Evolutionary conservation across 2,329 filamentous ascomycete species (phyloP), one percentile per base, ranked within the genome.

Genomic region (Aspergillus carbonarius): DNA sequence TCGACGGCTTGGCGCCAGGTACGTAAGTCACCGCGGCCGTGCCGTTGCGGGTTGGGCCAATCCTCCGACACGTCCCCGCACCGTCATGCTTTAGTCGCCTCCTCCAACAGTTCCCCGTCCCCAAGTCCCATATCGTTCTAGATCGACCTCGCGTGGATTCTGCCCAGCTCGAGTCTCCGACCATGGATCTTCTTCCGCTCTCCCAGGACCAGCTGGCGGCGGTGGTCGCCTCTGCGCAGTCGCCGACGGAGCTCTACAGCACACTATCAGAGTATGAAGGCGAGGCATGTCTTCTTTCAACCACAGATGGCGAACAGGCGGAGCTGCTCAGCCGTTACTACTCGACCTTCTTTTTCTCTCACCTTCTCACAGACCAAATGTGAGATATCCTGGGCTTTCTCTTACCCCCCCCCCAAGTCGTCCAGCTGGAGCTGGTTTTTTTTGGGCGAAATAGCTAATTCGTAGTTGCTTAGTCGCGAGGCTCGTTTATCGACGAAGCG

Each of bases 311-410:
- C 4, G 63, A 63, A 13, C 67, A 74, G 27, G 44, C 62, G 5
- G 63, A 70, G 10, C 63, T 77, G 4, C 61, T 78, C 13, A 72
- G 71, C 61, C 60, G 70, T 7, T 78, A 73, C 58, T 78, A 77
- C 51, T 73, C 74, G 5, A 68, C 69, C 12, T 77, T 75, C 57
- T 70, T 78, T 48, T 70, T 78, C 48, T 71, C 72, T 6, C 74
- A 76, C 40, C 71, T 78, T 48, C 70, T 78, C 44, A 71, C 70
- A 9, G 68, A 76, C 50, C 69, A 78, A 64, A 68, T 76, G 76
- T 78, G 30, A 65, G 74, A 5, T 64, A 23, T 40, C 8, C 4
- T 18, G 20, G n/a, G 23, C 23, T 23, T 23, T 23, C 5, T 23
- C 5, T 23, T 23, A 23, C 23, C n/a, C n/a, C n/a, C n/a, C n/a